A percentile compares a stretch with the other conserved stretches of the same genome.
These are phyloP conservation scores for Aureobasidium melanogenum DNA, from an alignment of 2,329 filamentous ascomycete genomes.

Conservation along the genomic window DNA sequence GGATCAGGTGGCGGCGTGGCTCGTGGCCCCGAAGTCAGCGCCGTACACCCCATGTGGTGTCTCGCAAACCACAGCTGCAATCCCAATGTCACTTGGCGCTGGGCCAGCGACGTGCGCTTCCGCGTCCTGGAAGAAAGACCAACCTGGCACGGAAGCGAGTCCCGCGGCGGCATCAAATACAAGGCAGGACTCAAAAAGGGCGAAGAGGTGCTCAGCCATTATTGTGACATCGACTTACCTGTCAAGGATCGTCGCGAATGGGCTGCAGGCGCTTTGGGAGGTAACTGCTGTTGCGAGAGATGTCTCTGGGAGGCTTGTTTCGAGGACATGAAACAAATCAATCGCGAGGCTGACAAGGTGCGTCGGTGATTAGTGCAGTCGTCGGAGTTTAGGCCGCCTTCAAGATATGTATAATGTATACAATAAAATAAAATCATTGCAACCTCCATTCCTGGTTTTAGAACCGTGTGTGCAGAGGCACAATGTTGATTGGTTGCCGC, in stretches of 20 bases:
- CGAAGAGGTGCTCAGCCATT: constrained; percentile 86
- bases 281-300: constrained; percentile 76
- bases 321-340: constrained; percentile 7
- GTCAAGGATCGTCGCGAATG: constrained; percentile 80
- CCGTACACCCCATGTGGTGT: constrained; percentile 93
- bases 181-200: constrained; percentile 61
- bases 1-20: constrained; percentile 44
- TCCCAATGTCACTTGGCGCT: constrained; percentile 92
- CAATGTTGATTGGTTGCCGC: neutral
- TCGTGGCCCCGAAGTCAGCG: constrained; percentile 80
- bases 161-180: constrained; percentile 19
- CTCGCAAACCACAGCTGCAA: constrained; percentile 94
- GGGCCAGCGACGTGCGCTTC: constrained; percentile 70
- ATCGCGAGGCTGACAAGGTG: constrained; percentile 5
- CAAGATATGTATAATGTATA: neutral
- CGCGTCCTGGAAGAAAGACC: constrained; percentile 52
- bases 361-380: neutral
- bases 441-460: neutral
- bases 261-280: constrained; percentile 79
- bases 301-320: constrained; percentile 59
- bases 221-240: constrained; percentile 74
- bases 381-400: too few species aligned
- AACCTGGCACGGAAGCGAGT: constrained; percentile 33
- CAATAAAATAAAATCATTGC: neutral
- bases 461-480: neutral